These are phyloP conservation scores for Plantago rigida DNA, from an alignment of 305 asterid genomes.

Conservation along the genomic window DNA sequence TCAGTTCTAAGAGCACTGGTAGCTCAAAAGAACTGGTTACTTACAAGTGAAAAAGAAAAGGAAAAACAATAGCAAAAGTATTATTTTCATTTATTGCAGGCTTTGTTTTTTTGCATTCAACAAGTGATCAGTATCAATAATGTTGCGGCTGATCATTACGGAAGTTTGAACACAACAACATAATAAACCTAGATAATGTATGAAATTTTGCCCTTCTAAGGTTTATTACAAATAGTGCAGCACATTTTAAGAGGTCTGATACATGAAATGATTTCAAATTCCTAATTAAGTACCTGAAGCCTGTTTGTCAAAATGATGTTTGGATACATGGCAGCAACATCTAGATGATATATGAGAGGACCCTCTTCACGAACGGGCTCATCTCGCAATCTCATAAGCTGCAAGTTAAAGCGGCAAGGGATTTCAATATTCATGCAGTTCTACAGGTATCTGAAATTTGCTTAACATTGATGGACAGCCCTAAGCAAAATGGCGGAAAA, in stretches of 20 bases:
- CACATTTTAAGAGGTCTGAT: conserved; percentile 24
- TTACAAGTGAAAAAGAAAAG: not conserved
- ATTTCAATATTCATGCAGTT: conserved; percentile 21
- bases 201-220: not conserved
- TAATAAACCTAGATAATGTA: not conserved
- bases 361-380: conserved; percentile 76
- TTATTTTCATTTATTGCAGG: not conserved
- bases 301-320: conserved; percentile 94
- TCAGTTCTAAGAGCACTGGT: too few species aligned
- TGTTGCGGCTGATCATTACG: not conserved
- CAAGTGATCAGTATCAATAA: not conserved
- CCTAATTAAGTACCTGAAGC: conserved; percentile 70
- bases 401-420: conserved; percentile 35
- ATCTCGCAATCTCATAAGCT: conserved; percentile 68
- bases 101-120: conserved; percentile 15
- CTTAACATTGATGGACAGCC: not conserved
- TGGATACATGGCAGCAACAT: conserved; percentile 99
- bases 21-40: not conserved
- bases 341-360: conserved; percentile 97
- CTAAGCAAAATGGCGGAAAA: not conserved
- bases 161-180: conserved; percentile 7
- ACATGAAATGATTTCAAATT: conserved; percentile 20
- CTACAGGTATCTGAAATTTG: conserved; percentile 21
- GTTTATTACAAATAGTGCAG: not conserved
- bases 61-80: not conserved